A percentile compares a stretch with the other conserved stretches of the same genome.
These are phyloP conservation scores for Trichoderma sp. DNA, from an alignment of 2,329 filamentous ascomycete genomes.

Conservation along the genomic window DNA sequence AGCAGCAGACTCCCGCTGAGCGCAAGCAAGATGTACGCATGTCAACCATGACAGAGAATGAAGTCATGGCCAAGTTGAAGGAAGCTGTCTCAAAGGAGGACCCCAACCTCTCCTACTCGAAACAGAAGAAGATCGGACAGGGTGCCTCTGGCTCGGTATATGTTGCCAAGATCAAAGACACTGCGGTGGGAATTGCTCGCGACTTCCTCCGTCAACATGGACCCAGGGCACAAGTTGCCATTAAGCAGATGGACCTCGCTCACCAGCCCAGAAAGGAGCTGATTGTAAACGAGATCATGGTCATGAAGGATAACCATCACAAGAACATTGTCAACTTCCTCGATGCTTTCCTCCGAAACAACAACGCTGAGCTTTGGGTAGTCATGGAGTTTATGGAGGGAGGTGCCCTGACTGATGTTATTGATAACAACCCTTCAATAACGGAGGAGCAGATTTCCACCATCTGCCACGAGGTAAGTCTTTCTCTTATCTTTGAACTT, in stretches of 20 bases:
- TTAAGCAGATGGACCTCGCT: conserved; percentile 99
- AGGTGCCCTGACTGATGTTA: conserved; percentile 94
- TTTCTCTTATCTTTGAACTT: not conserved
- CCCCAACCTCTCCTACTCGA: conserved; percentile 92
- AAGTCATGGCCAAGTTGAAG: conserved; percentile 94
- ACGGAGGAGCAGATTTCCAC: conserved; percentile 97
- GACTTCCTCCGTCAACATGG: conserved; percentile 79
- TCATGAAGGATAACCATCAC: conserved; percentile 99
- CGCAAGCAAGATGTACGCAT: conserved; percentile 93
- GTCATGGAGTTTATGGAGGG: conserved; percentile 99
- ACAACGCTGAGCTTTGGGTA: conserved; percentile 95
- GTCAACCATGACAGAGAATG: conserved; percentile 96
- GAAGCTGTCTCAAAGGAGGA: conserved; percentile 96
- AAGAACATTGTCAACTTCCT: conserved; percentile 99
- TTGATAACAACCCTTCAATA: conserved; percentile 94
- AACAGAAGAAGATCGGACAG: conserved; percentile 99
- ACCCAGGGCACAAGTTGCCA: conserved; percentile 84
- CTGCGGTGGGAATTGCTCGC: conserved; percentile 79
- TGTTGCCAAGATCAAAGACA: conserved; percentile 92
- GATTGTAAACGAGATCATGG: conserved; percentile 99
- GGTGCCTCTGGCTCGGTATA: conserved; percentile 98
- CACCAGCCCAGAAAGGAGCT: conserved; percentile 97
- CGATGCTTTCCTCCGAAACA: conserved; percentile 93
- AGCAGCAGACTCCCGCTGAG: conserved; percentile 70
- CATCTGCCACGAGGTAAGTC: conserved; percentile 86